These are phyloP conservation scores for Trametes sanguinea DNA, from an alignment of 768 basidiomycete species.

Conservation along the genomic window DNA sequence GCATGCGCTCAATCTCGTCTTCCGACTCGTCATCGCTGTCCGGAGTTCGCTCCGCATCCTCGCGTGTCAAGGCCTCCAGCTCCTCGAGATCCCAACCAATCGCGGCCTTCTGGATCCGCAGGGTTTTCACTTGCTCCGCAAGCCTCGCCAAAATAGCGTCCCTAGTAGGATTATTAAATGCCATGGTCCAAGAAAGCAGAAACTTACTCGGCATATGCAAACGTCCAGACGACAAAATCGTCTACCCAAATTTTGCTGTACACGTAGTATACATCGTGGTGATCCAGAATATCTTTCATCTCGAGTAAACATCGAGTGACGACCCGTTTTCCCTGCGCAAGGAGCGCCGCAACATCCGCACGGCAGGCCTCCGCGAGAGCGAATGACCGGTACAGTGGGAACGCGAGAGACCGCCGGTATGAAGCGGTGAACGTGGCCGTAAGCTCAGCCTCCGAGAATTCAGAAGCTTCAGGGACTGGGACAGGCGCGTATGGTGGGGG, in stretches of 20 bases:
- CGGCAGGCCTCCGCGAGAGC: conserved; percentile 69
- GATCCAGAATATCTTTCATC: conserved; percentile 73
- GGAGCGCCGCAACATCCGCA: conserved; percentile 58
- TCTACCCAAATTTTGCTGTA: conserved; percentile 87
- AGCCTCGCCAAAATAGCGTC: conserved; percentile 56
- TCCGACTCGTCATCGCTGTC: conserved; percentile 75
- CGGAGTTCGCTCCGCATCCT: conserved; percentile 38
- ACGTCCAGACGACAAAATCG: conserved; percentile 83
- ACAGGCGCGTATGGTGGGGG: conserved; percentile 50
- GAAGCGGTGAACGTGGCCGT: conserved; percentile 54
- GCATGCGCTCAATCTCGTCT: conserved; percentile 33
- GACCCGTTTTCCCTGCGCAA: conserved; percentile 61
- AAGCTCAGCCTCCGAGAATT: conserved; percentile 49
- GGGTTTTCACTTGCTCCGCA: conserved; percentile 41
- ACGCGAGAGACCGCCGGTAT: conserved; percentile 74
- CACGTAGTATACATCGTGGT: conserved; percentile 85
- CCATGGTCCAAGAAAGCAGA: neutral
- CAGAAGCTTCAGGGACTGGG: neutral
- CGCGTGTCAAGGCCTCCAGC: conserved; percentile 58
- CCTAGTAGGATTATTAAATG: conserved; percentile 43
- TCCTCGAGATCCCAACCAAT: conserved; percentile 74
- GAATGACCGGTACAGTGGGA: conserved; percentile 82
- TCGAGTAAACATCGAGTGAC: conserved; percentile 69
- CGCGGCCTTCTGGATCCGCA: conserved; percentile 50
- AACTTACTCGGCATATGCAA: conserved; percentile 66